Evolutionary conservation across 2,329 filamentous ascomycete species (phyloP).

Genomic region (Colletotrichum lini): DNA sequence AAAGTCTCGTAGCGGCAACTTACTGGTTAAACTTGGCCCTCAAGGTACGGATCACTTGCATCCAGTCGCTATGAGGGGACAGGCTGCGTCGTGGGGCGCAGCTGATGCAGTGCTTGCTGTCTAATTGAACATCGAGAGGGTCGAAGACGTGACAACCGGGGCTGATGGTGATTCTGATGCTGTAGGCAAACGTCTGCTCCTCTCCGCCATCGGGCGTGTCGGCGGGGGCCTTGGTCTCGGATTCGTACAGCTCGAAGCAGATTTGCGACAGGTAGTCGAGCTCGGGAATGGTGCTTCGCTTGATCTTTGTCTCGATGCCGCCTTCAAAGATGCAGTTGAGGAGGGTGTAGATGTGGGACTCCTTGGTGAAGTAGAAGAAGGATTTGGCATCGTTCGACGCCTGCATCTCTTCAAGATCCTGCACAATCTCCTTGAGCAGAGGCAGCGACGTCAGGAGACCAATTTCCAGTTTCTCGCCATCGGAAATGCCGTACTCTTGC

Average conservation of each 20-base stretch:
- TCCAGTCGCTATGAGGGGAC: slow-evolving; percentile 94
- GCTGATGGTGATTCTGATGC: slow-evolving; percentile 94
- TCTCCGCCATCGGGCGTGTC: slow-evolving; percentile 63
- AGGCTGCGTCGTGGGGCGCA: slow-evolving; percentile 91
- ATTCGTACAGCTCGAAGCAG: slow-evolving; percentile 98
- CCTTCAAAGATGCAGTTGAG: slow-evolving; percentile 98
- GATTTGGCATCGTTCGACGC: slow-evolving; percentile 94
- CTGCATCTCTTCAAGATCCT: slow-evolving; percentile 97
- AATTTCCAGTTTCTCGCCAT: slow-evolving; percentile 98
- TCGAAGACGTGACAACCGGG: slow-evolving; percentile 98
- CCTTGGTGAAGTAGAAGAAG: slow-evolving; percentile 99
- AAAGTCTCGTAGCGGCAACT: slow-evolving; percentile 53
- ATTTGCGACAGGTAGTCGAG: slow-evolving; percentile 98
- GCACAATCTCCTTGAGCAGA: slow-evolving; percentile 95
- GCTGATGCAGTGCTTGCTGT: slow-evolving; percentile 96
- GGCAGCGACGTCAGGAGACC: slow-evolving; percentile 94
- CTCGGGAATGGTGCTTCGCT: slow-evolving; percentile 94
- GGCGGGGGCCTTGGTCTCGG: slow-evolving; percentile 76
- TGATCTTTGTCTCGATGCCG: slow-evolving; percentile 96
- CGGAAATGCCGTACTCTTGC: slow-evolving; percentile 96
- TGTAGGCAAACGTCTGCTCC: slow-evolving; percentile 88
- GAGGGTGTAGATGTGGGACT: slow-evolving; percentile 98
- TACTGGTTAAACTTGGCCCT: slow-evolving; percentile 96
- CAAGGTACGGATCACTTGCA: slow-evolving; percentile 94
- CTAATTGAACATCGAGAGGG: slow-evolving; percentile 94